These are phyloP conservation scores for Erythrobasidium yunnanense DNA, from an alignment of 768 basidiomycete genomes.

Conservation along the genomic window DNA sequence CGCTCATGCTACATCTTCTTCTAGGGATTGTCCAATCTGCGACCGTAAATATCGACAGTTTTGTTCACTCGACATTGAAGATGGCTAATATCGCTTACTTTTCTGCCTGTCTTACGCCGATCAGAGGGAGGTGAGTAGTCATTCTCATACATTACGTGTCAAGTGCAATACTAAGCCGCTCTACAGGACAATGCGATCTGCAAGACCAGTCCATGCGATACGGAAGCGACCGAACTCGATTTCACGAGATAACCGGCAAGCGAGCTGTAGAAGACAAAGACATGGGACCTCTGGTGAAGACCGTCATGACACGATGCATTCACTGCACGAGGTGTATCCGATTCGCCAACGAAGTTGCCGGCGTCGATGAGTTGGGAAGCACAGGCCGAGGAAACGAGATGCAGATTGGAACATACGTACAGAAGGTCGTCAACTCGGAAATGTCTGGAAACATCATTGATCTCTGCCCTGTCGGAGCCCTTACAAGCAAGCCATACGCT, in stretches of 20 bases:
- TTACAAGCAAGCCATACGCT: slow-evolving; percentile 96
- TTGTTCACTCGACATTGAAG: too few relatives aligned
- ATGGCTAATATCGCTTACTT: too few relatives aligned
- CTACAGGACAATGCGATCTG: slow-evolving; percentile 29
- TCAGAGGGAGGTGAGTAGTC: background rate
- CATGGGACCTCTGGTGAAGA: slow-evolving; percentile 93
- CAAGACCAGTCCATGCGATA: slow-evolving; percentile 73
- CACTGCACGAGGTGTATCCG: slow-evolving; percentile 98
- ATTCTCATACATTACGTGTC: background rate
- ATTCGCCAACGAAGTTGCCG: slow-evolving; percentile 97
- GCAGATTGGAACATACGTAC: slow-evolving; percentile 96
- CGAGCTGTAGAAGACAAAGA: slow-evolving; percentile 98
- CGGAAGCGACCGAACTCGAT: slow-evolving; percentile 89
- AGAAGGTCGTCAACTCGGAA: slow-evolving; percentile 94
- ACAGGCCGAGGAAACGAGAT: slow-evolving; percentile 95
- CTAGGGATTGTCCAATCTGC: background rate
- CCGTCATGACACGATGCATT: slow-evolving; percentile 96
- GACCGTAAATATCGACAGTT: too few relatives aligned
- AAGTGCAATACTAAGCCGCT: too few relatives aligned
- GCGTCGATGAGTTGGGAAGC: slow-evolving; percentile 92
- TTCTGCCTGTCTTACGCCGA: too few relatives aligned
- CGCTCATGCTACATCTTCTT: background rate
- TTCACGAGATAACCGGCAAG: slow-evolving; percentile 97
- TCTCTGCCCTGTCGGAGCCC: slow-evolving; percentile 92
- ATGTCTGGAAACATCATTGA: slow-evolving; percentile 94